Percentiles rank a stretch among this genome's conserved stretches.
phyloP scores from a whole-genome alignment of 805 yeast genomes.

The Yarrowia sp. region DNA sequence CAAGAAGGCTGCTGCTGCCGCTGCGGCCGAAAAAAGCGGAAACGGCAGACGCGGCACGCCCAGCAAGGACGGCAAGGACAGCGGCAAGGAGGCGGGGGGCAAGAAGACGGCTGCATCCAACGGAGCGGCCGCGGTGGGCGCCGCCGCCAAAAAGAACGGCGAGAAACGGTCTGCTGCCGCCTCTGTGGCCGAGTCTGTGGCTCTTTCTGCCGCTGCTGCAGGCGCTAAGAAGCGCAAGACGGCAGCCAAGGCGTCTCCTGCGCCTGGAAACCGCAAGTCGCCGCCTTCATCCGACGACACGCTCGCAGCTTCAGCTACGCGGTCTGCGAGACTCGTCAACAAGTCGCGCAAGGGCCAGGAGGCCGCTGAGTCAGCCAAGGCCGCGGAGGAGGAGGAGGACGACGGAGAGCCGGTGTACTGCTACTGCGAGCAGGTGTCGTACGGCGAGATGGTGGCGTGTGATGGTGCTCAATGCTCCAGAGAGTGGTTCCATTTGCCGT shows the following conservation, averaged over 20 bases:
- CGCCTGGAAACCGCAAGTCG: slow-evolving; percentile 7
- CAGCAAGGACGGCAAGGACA: slow-evolving; percentile 1
- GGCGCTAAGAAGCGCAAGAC: slow-evolving; percentile 5
- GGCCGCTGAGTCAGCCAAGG: slow-evolving; percentile 11
- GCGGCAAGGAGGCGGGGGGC: slow-evolving; percentile 3
- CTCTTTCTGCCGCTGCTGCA: background rate
- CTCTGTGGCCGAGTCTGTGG: background rate
- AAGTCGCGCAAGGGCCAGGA: slow-evolving; percentile 21
- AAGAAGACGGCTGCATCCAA: background rate
- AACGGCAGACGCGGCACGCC: slow-evolving; percentile 12
- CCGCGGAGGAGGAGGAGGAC: slow-evolving; percentile 34
- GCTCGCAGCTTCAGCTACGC: slow-evolving; percentile 15
- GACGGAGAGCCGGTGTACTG: slow-evolving; percentile 82
- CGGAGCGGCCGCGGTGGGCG: background rate
- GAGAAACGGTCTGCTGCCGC: background rate
- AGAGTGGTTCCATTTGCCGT: slow-evolving; percentile 95
- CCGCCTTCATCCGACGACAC: slow-evolving; percentile 13
- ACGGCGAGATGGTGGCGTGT: slow-evolving; percentile 99
- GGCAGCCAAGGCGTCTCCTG: slow-evolving; percentile 1
- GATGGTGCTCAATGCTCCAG: slow-evolving; percentile 89
- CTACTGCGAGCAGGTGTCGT: slow-evolving; percentile 94
- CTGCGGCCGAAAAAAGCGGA: slow-evolving; percentile 29
- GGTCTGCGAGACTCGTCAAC: slow-evolving; percentile 4
- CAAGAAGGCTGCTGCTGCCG: slow-evolving; percentile 55
- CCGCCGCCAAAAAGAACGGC: slow-evolving; percentile 2